phyloP scores from a whole-genome alignment of 2,329 filamentous ascomycete species.

The Endothia cerciana region DNA sequence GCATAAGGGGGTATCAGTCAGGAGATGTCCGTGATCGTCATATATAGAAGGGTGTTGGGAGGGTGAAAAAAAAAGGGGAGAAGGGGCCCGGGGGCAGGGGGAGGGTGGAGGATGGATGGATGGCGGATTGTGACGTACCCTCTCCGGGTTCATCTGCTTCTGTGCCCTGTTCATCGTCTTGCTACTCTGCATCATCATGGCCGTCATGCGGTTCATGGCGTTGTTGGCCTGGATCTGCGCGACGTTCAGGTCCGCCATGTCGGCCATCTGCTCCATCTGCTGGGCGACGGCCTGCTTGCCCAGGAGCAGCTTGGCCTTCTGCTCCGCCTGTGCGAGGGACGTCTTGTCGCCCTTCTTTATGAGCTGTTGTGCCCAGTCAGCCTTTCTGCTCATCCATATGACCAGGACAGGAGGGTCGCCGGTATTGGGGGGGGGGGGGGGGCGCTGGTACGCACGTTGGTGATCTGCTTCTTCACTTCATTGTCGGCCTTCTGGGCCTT shows the following conservation, averaged over 20 bases:
- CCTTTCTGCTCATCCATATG: neutral
- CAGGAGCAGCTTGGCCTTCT: conserved; percentile 66
- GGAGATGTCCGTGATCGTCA: neutral
- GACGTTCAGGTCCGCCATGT: conserved; percentile 64
- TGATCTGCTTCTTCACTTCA: conserved; percentile 65
- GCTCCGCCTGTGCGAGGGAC: conserved; percentile 53
- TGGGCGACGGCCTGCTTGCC: conserved; percentile 64
- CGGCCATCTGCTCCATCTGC: conserved; percentile 67
- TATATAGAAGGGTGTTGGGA: no score
- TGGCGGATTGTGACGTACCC: conserved; percentile 43
- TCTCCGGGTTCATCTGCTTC: conserved; percentile 62
- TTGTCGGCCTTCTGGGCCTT: conserved; percentile 66
- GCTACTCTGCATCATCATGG: conserved; percentile 65
- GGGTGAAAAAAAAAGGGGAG: neutral
- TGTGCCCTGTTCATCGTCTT: conserved; percentile 62
- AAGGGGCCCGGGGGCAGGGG: no score
- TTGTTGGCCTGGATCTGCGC: conserved; percentile 68
- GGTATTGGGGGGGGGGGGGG: no score
- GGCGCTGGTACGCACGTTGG: conserved; percentile 45
- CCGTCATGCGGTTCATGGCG: conserved; percentile 66
- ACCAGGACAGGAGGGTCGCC: neutral
- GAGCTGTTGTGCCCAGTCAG: conserved; percentile 39
- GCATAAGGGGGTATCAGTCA: neutral
- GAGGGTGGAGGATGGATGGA: neutral
- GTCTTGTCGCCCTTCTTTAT: conserved; percentile 63